Evolutionary conservation across 352 stramenopile genomes (phyloP).

Genomic region (Hyaloperonospora arabidopsidis): DNA sequence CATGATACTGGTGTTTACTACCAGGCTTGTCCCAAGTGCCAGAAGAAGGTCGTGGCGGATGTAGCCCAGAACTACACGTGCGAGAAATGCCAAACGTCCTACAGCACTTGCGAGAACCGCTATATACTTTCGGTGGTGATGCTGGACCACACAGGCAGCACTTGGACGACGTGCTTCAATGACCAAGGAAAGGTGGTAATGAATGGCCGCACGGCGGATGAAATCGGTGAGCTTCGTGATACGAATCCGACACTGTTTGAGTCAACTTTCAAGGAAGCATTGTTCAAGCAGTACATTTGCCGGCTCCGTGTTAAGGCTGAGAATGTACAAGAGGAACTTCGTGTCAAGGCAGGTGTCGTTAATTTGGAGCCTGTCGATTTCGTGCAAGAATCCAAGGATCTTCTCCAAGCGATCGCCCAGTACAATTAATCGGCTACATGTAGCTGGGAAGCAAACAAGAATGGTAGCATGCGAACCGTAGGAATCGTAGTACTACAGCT

Average conservation of each 20-base stretch:
- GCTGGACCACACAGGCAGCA: constrained; percentile 89
- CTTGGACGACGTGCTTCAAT: constrained; percentile 96
- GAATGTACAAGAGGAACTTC: constrained; percentile 92
- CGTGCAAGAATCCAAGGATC: constrained; percentile 84
- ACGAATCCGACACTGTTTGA: constrained; percentile 88
- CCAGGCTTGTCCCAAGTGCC: constrained; percentile 82
- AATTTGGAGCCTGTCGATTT: constrained; percentile 91
- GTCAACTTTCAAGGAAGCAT: constrained; percentile 87
- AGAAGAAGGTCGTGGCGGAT: constrained; percentile 89
- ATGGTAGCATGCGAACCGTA: too few relatives aligned
- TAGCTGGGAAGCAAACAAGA: too few relatives aligned
- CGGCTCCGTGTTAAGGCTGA: constrained; percentile 92
- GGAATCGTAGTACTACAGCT: too few relatives aligned
- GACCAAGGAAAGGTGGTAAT: constrained; percentile 93
- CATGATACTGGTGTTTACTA: constrained; percentile 87
- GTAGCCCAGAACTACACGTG: constrained; percentile 93
- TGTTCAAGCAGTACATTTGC: constrained; percentile 87
- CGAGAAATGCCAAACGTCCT: constrained; percentile 94
- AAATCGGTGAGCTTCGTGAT: constrained; percentile 83
- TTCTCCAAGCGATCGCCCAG: constrained; percentile 89
- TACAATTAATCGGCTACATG: constrained; percentile 44
- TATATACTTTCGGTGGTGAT: constrained; percentile 94
- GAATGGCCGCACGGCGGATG: constrained; percentile 86
- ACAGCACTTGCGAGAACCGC: constrained; percentile 89
- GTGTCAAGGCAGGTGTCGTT: constrained; percentile 90